Percentiles rank a stretch among this genome's conserved stretches.
phyloP scores from a whole-genome alignment of 129 eudicot genomes.

The Logfia minima region DNA sequence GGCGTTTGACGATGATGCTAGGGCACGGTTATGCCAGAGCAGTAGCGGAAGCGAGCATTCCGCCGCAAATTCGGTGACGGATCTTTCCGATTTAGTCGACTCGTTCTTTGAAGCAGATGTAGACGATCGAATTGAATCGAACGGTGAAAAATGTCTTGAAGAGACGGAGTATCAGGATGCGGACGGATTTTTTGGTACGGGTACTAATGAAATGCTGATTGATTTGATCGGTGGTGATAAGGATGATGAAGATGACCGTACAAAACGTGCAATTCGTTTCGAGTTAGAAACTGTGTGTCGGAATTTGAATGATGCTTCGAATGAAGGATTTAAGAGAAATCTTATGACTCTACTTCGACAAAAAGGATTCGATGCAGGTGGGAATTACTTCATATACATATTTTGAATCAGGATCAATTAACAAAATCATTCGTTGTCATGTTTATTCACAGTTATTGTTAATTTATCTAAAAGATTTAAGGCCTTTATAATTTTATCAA shows the following conservation, averaged over 20 bases:
- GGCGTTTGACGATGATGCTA: conserved; percentile 48
- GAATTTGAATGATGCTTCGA: conserved; percentile 18
- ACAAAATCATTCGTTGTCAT: no score
- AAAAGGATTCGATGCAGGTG: conserved; percentile 49
- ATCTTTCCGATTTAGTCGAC: conserved; percentile 37
- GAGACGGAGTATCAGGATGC: conserved; percentile 24
- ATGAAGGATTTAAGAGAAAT: conserved; percentile 39
- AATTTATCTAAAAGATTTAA: no score
- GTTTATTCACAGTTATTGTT: no score
- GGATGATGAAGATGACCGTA: conserved; percentile 11
- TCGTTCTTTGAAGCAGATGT: conserved; percentile 38
- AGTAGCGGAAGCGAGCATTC: conserved; percentile 51
- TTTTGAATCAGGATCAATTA: no score
- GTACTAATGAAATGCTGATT: conserved; percentile 34
- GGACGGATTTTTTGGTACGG: conserved; percentile 17
- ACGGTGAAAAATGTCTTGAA: conserved; percentile 15
- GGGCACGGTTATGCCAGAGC: conserved; percentile 47
- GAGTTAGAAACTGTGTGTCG: conserved; percentile 32
- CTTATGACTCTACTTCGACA: conserved; percentile 38
- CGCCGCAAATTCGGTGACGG: conserved; percentile 25
- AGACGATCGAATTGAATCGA: conserved; percentile 11
- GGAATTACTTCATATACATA: neutral
- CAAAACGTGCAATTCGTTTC: conserved; percentile 18
- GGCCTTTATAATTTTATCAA: no score
- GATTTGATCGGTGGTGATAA: conserved; percentile 31